Evolutionary conservation across 1,284 basidiomycete species (phyloP).

Genomic region (Cutaneotrichosporon cutaneum): DNA sequence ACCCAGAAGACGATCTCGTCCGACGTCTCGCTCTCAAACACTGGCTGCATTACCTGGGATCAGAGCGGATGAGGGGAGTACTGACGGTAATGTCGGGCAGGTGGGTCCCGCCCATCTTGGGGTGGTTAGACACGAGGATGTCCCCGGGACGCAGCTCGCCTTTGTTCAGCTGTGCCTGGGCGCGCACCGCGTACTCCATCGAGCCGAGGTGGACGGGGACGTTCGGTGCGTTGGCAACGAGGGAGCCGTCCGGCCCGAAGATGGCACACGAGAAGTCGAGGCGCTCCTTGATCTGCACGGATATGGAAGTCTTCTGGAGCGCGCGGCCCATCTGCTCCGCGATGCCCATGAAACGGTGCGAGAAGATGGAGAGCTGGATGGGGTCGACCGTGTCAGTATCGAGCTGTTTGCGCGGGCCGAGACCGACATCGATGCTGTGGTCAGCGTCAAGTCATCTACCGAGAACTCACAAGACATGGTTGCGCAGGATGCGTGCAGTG

Average conservation of each 20-base stretch:
- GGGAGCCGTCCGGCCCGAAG: slow-evolving; percentile 53
- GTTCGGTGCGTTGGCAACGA: slow-evolving; percentile 58
- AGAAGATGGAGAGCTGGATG: slow-evolving; percentile 9
- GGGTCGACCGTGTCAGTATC: slow-evolving; percentile 39
- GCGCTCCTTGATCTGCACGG: slow-evolving; percentile 46
- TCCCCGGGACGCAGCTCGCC: slow-evolving; percentile 50
- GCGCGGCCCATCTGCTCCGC: slow-evolving; percentile 57
- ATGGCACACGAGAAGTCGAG: slow-evolving; percentile 56
- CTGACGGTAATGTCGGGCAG: slow-evolving; percentile 39
- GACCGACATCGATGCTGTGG: slow-evolving; percentile 25
- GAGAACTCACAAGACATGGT: slow-evolving; percentile 24
- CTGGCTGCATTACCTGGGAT: slow-evolving; percentile 35
- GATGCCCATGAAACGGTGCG: slow-evolving; percentile 29
- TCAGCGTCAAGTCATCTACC: background rate
- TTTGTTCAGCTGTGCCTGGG: slow-evolving; percentile 47
- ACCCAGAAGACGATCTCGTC: slow-evolving; percentile 43
- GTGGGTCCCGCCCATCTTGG: slow-evolving; percentile 38
- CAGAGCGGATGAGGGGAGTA: background rate
- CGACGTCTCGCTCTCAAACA: slow-evolving; percentile 33
- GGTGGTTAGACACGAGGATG: slow-evolving; percentile 56
- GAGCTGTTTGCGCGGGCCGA: slow-evolving; percentile 15
- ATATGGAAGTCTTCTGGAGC: slow-evolving; percentile 56
- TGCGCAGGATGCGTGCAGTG: slow-evolving; percentile 24
- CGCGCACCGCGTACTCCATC: slow-evolving; percentile 47
- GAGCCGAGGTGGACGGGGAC: slow-evolving; percentile 57